Percentiles rank a stretch among this genome's conserved stretches.
Conservation (phyloP, 805 yeast genomes). For the Starmerella asiatica region DNA sequence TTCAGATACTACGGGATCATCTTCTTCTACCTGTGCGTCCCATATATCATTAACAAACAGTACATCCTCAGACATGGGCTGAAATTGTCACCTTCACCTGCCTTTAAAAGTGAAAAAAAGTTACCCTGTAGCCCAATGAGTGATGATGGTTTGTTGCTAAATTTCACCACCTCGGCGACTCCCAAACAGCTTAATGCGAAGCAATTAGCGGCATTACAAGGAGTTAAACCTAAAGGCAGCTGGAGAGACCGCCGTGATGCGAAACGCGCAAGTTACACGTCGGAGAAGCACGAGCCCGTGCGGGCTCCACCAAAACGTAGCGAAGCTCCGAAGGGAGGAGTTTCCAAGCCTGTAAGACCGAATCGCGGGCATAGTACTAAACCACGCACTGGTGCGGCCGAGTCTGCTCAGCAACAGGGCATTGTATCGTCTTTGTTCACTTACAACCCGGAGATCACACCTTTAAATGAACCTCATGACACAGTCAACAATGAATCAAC, state of each 20-base stretch:
- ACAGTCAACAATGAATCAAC: slow-evolving; percentile 32
- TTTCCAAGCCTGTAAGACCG: neutral
- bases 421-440: slow-evolving; percentile 80
- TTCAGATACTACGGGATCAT: slow-evolving; percentile 49
- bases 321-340: neutral
- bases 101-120: neutral
- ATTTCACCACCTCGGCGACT: slow-evolving; percentile 42
- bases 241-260: slow-evolving; percentile 26
- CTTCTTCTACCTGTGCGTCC: slow-evolving; percentile 20
- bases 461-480: neutral
- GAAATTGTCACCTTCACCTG: neutral
- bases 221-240: slow-evolving; percentile 24
- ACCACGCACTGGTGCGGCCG: slow-evolving; percentile 16
- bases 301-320: neutral
- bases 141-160: slow-evolving; percentile 58
- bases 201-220: slow-evolving; percentile 17
- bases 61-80: neutral
- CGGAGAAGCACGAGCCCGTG: neutral
- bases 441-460: slow-evolving; percentile 41
- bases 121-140: slow-evolving; percentile 16
- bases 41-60: neutral
- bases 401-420: slow-evolving; percentile 2
- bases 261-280: slow-evolving; percentile 1
- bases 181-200: slow-evolving; percentile 16
- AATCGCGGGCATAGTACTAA: slow-evolving; percentile 10